A percentile compares a stretch with the other conserved stretches of the same genome.
These are phyloP conservation scores for Sporothrix globosa DNA, from an alignment of 2,329 filamentous ascomycete species.

Conservation along the genomic window DNA sequence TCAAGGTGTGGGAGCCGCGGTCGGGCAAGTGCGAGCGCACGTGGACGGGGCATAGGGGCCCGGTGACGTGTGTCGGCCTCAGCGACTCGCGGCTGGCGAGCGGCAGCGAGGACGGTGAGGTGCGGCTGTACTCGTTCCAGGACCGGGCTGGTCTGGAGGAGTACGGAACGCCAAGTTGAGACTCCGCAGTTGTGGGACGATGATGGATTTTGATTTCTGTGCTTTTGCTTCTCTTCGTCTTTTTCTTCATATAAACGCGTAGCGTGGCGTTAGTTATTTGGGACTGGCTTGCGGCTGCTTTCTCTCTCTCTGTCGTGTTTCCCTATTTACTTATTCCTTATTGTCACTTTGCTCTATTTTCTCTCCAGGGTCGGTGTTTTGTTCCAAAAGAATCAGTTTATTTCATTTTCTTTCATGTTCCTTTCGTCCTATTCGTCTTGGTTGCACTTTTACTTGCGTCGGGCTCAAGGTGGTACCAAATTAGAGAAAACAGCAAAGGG, in stretches of 20 bases:
- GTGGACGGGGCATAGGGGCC: slow-evolving; percentile 85
- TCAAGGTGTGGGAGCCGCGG: slow-evolving; percentile 92
- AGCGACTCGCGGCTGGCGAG: slow-evolving; percentile 89
- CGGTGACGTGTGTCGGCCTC: slow-evolving; percentile 89
- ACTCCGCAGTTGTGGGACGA: background rate
- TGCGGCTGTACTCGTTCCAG: slow-evolving; percentile 79
- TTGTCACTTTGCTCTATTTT: background rate
- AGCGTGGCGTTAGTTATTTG: slow-evolving; percentile 12
- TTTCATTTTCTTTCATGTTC: background rate
- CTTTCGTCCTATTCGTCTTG: background rate
- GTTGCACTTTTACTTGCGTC: background rate
- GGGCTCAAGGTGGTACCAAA: background rate
- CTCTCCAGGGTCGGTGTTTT: slow-evolving; percentile 5
- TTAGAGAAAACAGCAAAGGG: background rate
- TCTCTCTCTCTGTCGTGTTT: background rate
- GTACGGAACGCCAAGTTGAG: slow-evolving; percentile 53
- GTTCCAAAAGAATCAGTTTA: background rate
- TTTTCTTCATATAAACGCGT: background rate
- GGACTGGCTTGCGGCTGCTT: background rate
- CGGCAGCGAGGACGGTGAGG: slow-evolving; percentile 90
- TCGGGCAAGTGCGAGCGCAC: slow-evolving; percentile 91
- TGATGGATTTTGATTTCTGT: background rate
- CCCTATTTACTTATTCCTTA: background rate
- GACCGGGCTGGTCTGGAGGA: slow-evolving; percentile 51
- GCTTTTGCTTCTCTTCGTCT: background rate